phyloP scores from a whole-genome alignment of 306 rosid genomes.

The Castanea sativa region DNA sequence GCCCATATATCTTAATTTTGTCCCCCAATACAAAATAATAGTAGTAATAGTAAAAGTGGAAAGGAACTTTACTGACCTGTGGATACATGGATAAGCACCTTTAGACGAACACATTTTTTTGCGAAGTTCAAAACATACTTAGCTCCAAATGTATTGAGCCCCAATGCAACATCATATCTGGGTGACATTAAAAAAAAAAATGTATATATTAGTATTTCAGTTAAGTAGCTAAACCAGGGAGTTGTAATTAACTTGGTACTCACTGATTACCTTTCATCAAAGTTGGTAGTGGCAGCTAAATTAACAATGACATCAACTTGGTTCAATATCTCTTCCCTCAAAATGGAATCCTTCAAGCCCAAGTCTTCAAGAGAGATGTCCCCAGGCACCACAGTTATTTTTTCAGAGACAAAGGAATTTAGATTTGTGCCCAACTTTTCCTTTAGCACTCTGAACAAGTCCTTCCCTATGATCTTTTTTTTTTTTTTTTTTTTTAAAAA shows the following conservation, averaged over 20 bases:
- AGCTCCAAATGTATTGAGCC: conserved; percentile 60
- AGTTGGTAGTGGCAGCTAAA: conserved; percentile 77
- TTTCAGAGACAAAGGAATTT: conserved; percentile 41
- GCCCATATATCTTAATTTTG: too few relatives aligned
- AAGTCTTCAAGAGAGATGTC: conserved; percentile 50
- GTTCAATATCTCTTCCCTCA: conserved; percentile 43
- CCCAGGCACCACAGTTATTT: conserved; percentile 56
- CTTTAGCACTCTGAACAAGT: conserved; percentile 55
- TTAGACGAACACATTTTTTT: conserved; percentile 44
- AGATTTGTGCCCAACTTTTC: conserved; percentile 52
- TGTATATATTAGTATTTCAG: not conserved
- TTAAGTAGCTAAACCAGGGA: not conserved
- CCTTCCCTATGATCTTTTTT: conserved; percentile 56
- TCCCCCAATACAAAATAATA: not conserved
- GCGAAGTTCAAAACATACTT: conserved; percentile 62
- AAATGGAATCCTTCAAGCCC: conserved; percentile 45
- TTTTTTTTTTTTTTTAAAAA: too few relatives aligned
- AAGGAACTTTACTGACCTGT: conserved; percentile 45
- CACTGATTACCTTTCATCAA: conserved; percentile 60
- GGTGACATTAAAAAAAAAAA: not conserved
- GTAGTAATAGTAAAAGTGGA: not conserved
- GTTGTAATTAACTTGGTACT: not conserved
- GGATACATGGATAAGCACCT: conserved; percentile 70
- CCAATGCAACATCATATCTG: conserved; percentile 70
- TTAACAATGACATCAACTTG: conserved; percentile 57